phyloP scores from a whole-genome alignment of 2,329 filamentous ascomycete genomes.

The Cephalotrichum gorgonifer region DNA sequence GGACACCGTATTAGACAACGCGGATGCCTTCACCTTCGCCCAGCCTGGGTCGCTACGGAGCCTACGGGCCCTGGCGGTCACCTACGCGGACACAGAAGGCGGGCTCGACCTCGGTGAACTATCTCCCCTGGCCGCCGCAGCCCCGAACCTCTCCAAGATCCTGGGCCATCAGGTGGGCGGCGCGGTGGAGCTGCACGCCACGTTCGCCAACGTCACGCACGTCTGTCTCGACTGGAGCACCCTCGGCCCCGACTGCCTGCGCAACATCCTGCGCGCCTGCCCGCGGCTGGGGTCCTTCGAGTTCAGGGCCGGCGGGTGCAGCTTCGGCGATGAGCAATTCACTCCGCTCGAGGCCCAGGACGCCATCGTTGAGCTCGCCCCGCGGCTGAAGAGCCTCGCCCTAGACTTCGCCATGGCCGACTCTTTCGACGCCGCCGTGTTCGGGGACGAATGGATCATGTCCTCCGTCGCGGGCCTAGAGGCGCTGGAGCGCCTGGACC shows the following conservation, averaged over 20 bases:
- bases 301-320: neutral
- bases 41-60: neutral
- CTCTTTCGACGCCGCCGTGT: neutral
- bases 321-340: neutral
- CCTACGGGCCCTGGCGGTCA: neutral
- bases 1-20: neutral
- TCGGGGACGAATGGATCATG: neutral
- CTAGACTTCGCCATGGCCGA: neutral
- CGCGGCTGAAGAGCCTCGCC: neutral
- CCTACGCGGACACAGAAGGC: neutral
- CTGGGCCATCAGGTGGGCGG: neutral
- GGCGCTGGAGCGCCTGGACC: neutral
- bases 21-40: neutral
- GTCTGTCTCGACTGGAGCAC: neutral
- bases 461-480: neutral
- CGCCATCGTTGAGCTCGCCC: neutral
- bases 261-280: neutral
- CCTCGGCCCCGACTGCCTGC: neutral
- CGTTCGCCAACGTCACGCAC: conserved; percentile 1
- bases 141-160: neutral
- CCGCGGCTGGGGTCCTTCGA: neutral
- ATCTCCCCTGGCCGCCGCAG: neutral
- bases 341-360: neutral
- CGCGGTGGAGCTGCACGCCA: neutral
- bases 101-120: neutral